Percentiles rank a stretch among this genome's conserved stretches.
phyloP scores from a whole-genome alignment of 306 rosid genomes.

The Fragaria vesca region DNA sequence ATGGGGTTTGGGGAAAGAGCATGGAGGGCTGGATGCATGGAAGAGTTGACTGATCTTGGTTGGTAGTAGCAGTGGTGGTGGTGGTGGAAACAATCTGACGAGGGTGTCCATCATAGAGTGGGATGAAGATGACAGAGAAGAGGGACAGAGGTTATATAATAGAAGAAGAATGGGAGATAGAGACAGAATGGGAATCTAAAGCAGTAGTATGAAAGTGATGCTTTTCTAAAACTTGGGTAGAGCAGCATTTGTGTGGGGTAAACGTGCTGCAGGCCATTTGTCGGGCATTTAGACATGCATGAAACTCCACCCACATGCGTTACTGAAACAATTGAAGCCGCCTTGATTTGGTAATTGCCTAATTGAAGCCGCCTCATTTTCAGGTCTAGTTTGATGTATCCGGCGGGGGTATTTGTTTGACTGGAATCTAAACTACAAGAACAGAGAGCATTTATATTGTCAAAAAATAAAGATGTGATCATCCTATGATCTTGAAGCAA shows the following conservation, averaged over 20 bases:
- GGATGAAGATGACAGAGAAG: background rate
- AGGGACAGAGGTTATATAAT: background rate
- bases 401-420: background rate
- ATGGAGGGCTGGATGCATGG: conserved; percentile 27
- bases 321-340: background rate
- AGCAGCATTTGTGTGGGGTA: background rate
- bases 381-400: background rate
- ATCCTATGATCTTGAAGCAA: background rate
- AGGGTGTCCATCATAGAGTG: conserved; percentile 39
- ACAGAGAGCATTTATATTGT: background rate
- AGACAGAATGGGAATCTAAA: conserved; percentile 14
- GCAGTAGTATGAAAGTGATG: background rate
- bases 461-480: background rate
- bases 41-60: conserved; percentile 25
- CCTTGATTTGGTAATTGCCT: background rate
- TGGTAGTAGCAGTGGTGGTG: conserved; percentile 26
- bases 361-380: background rate
- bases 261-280: background rate
- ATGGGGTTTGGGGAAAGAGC: conserved; percentile 24
- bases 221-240: background rate
- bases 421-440: background rate
- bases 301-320: background rate
- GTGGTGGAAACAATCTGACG: conserved; percentile 34
- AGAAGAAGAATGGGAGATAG: background rate
- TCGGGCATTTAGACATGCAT: background rate